These are phyloP conservation scores for Chytriomyces hyalinus DNA, from an alignment of 192 early-diverging fungal genomes.

Conservation along the genomic window DNA sequence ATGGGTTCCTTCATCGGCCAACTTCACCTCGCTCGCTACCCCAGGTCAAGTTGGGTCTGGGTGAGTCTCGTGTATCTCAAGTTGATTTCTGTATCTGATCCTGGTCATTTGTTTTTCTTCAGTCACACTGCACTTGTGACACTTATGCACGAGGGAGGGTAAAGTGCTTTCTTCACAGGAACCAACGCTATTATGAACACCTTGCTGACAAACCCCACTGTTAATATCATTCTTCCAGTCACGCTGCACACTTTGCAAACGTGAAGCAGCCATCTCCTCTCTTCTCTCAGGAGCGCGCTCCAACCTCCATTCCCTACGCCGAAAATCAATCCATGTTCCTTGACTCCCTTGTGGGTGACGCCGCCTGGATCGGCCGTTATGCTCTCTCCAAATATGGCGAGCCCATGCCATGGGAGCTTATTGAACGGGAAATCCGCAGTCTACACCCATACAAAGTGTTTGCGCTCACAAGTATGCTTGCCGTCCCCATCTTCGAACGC, in stretches of 20 bases:
- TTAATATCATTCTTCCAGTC: conserved; percentile 9
- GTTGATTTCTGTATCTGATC: too few relatives aligned
- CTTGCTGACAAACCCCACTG: background rate
- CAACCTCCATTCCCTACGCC: conserved; percentile 47
- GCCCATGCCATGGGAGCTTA: conserved; percentile 46
- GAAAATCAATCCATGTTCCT: conserved; percentile 50
- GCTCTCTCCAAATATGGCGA: conserved; percentile 35
- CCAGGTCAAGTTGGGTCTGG: conserved; percentile 40
- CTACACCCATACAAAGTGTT: conserved; percentile 42
- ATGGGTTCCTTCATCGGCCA: conserved; percentile 48
- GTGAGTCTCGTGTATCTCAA: too few relatives aligned
- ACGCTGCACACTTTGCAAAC: conserved; percentile 48
- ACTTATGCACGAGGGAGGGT: conserved; percentile 45
- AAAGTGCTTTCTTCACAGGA: background rate
- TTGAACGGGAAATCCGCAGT: conserved; percentile 37
- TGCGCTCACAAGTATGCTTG: conserved; percentile 41
- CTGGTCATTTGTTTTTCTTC: too few relatives aligned
- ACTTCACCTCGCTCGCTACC: conserved; percentile 45
- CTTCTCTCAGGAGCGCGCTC: conserved; percentile 45
- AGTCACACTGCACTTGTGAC: conserved; percentile 43
- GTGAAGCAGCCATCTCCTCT: conserved; percentile 41
- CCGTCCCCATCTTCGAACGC: conserved; percentile 45
- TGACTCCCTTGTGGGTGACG: conserved; percentile 44
- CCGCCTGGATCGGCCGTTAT: conserved; percentile 43
- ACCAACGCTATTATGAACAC: background rate